Evolutionary conservation across 352 stramenopile genomes (phyloP).

Genomic region (Phytophthora pini): DNA sequence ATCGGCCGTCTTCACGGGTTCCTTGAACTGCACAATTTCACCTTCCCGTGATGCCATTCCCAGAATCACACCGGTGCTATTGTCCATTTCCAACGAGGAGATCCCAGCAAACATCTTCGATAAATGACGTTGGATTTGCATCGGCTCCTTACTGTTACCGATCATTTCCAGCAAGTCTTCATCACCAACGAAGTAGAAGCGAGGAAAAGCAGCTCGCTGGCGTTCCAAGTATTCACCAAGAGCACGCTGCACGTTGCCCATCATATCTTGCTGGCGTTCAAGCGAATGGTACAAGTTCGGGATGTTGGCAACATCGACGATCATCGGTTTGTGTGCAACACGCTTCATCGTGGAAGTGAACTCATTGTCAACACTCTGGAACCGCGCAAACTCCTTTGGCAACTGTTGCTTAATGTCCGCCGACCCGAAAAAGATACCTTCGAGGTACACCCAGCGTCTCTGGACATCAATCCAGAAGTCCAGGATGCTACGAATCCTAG

Average conservation of each 20-base stretch:
- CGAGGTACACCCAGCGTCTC: constrained; percentile 99
- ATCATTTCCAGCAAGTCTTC: constrained; percentile 99
- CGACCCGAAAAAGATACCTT: constrained; percentile 99
- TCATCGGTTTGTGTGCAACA: constrained; percentile 96
- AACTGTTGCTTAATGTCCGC: constrained; percentile 99
- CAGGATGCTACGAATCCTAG: constrained; percentile 95
- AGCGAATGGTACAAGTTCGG: constrained; percentile 93
- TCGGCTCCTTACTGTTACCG: constrained; percentile 98
- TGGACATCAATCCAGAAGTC: constrained; percentile 99
- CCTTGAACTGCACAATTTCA: constrained; percentile 95
- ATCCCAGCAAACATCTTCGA: constrained; percentile 99
- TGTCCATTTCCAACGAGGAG: constrained; percentile 90
- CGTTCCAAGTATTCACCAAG: constrained; percentile 99
- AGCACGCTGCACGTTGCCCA: constrained; percentile 99
- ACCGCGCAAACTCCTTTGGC: constrained; percentile 97
- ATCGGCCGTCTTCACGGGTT: constrained; percentile 92
- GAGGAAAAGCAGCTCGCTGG: constrained; percentile 95
- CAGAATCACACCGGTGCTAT: constrained; percentile 71
- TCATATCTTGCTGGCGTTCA: constrained; percentile 96
- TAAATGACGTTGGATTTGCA: constrained; percentile 96
- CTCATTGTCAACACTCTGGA: constrained; percentile 99
- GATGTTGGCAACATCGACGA: constrained; percentile 94
- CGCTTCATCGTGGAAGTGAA: constrained; percentile 99
- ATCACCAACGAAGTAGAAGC: constrained; percentile 99
- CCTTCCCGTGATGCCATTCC: constrained; percentile 99